Evolutionary conservation across 129 eudicot species (phyloP), one percentile per base, ranked within the genome.

Genomic region (Arctium minus): DNA sequence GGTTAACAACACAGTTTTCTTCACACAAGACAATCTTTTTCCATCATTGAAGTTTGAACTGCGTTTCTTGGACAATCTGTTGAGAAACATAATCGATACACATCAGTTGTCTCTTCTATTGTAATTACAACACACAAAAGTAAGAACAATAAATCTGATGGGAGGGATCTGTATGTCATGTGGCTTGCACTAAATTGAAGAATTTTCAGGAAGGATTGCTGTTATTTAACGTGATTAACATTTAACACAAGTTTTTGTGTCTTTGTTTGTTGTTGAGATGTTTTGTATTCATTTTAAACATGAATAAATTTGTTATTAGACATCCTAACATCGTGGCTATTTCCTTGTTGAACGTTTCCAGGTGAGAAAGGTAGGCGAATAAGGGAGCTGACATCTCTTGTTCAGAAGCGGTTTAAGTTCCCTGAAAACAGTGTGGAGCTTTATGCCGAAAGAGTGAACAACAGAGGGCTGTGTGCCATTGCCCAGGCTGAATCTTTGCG

Each of bases 331-430:
- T 27, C 4, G 7, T 65, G 71, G 12, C 17, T 29, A 8, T 65
- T 22, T 65, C 35, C 12, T 22, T 22, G 1, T 18, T 29, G 35
- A 9, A 65, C 13, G 27, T 71, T 79, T 33, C 44, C 74, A 90
- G 90, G 92, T 79, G 94, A 90, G 87, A 90, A 90, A 56, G 92
- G 94, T 37, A 88, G 90, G 84, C 82, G 92, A 77, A 90, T 90
- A 22, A 88, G 94, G 73, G 92, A 90, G 48, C 67, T 90, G 76
- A 90, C 94, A 12, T 88, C 92, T 6, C 83, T 88, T 76, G 92
- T 91, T 50, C 92, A 91, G 82, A 87, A 89, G 81, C 70, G 93
- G 35, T 89, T 89, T 62, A 87, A 89, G 87, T 89, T 89, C 42
- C 90, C 89, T n/a, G 92, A 91, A 79, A 84, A 88, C 82, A 86